Evolutionary conservation across 768 basidiomycete genomes (phyloP).

Genomic region (Hortiboletus flavorubellus): DNA sequence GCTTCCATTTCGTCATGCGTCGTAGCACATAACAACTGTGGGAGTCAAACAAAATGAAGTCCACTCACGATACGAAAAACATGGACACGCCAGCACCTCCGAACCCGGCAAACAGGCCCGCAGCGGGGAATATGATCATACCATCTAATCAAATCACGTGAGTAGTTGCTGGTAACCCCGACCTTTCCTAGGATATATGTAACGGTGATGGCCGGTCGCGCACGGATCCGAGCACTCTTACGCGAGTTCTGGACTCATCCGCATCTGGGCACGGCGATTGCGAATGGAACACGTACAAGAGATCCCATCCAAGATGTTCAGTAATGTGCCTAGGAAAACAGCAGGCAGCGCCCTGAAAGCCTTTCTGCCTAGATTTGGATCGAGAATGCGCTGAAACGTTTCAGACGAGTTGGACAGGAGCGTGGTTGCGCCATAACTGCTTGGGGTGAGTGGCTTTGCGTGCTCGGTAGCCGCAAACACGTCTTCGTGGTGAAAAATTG

Average conservation of each 20-base stretch:
- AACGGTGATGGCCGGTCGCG: neutral
- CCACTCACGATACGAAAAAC: slow-evolving; percentile 80
- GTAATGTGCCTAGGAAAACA: slow-evolving; percentile 74
- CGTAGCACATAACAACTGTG: neutral
- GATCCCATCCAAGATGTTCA: slow-evolving; percentile 93
- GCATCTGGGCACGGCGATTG: neutral
- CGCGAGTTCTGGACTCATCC: slow-evolving; percentile 1
- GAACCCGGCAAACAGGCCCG: slow-evolving; percentile 73
- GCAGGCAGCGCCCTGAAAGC: slow-evolving; percentile 62
- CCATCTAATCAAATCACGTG: slow-evolving; percentile 54
- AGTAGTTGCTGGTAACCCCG: neutral
- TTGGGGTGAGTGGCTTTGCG: neutral
- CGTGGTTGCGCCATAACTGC: slow-evolving; percentile 11
- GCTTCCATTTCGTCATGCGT: neutral
- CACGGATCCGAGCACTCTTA: slow-evolving; percentile 1
- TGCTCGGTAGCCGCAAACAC: slow-evolving; percentile 1
- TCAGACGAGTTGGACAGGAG: slow-evolving; percentile 6
- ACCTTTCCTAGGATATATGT: neutral
- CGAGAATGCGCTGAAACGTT: slow-evolving; percentile 7
- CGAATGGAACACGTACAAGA: slow-evolving; percentile 56
- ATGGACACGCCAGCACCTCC: slow-evolving; percentile 92
- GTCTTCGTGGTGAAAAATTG: neutral
- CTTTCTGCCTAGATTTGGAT: slow-evolving; percentile 17
- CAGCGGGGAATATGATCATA: slow-evolving; percentile 92
- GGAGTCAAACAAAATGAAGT: neutral